Evolutionary conservation across 2,329 filamentous ascomycete species (phyloP).

Genomic region (Aschersonia sp.): DNA sequence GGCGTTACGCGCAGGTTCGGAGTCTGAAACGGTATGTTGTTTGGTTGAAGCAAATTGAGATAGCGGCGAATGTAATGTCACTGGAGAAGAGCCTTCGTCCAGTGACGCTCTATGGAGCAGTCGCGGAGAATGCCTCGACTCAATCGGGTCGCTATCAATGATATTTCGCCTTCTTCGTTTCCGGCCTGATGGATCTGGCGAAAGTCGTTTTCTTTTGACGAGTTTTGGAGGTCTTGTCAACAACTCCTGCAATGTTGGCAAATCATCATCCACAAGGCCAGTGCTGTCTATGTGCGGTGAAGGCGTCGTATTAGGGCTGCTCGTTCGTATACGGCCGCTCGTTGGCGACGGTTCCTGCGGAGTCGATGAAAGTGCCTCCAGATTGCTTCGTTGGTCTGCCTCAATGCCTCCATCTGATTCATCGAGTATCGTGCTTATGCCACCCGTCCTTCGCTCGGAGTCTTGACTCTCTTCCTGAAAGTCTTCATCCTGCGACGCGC

Average conservation of each 20-base stretch:
- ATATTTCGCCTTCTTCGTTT: conserved; percentile 17
- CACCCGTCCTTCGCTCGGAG: conserved; percentile 11
- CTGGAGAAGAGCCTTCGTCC: neutral
- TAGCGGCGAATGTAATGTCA: no score
- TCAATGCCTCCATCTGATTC: conserved; percentile 7
- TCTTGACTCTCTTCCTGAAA: conserved; percentile 38
- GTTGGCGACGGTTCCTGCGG: conserved; percentile 14
- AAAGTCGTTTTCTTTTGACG: conserved; percentile 10
- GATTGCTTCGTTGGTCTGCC: neutral
- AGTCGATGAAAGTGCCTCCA: conserved; percentile 13
- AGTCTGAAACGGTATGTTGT: no score
- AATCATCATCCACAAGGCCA: conserved; percentile 20
- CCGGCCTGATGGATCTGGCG: conserved; percentile 12
- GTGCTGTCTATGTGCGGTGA: conserved; percentile 21
- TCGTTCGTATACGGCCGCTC: conserved; percentile 11
- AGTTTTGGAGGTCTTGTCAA: conserved; percentile 9
- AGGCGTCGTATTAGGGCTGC: conserved; percentile 18
- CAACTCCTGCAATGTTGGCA: conserved; percentile 22
- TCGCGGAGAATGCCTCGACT: conserved; percentile 3
- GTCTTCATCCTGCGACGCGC: conserved; percentile 39
- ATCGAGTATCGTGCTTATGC: conserved; percentile 5
- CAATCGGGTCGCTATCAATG: conserved; percentile 16
- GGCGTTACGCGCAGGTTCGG: neutral
- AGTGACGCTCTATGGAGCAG: neutral
- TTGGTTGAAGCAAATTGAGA: no score